Evolutionary conservation across 169 alveolate species (phyloP).

Genomic region (Condylostoma magnum): DNA sequence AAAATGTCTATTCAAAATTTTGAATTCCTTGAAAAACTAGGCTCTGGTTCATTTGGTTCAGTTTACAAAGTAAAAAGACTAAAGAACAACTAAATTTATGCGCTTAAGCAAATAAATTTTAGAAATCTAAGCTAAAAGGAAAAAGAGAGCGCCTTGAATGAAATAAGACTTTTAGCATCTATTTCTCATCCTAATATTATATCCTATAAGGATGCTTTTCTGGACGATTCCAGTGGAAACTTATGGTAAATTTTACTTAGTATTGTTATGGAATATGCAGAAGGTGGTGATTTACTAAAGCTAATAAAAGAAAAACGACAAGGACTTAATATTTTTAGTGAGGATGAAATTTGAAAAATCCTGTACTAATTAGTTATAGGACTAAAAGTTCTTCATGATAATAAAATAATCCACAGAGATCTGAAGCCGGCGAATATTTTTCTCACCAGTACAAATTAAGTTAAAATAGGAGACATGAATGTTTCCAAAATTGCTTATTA

Average conservation of each 20-base stretch:
- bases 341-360: constrained; percentile 77
- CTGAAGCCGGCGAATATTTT: constrained; percentile 75
- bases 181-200: constrained; percentile 54
- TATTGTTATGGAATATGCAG: constrained; percentile 73
- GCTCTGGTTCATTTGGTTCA: background rate
- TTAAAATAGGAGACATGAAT: constrained; percentile 77
- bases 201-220: constrained; percentile 65
- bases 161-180: constrained; percentile 62
- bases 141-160: constrained; percentile 63
- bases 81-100: constrained; percentile 26
- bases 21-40: background rate
- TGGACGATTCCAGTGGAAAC: constrained; percentile 43
- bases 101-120: constrained; percentile 54
- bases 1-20: background rate
- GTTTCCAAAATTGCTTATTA: constrained; percentile 82
- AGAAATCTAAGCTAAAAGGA: constrained; percentile 50
- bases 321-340: constrained; percentile 39
- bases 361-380: constrained; percentile 56
- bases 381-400: constrained; percentile 69
- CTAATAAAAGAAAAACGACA: constrained; percentile 50
- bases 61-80: background rate
- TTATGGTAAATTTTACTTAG: constrained; percentile 19
- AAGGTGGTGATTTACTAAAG: constrained; percentile 69
- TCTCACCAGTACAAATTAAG: constrained; percentile 57
- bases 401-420: constrained; percentile 67